These are phyloP conservation scores for Geotrichum reessii DNA, from an alignment of 1,139 yeast species.

Conservation along the genomic window DNA sequence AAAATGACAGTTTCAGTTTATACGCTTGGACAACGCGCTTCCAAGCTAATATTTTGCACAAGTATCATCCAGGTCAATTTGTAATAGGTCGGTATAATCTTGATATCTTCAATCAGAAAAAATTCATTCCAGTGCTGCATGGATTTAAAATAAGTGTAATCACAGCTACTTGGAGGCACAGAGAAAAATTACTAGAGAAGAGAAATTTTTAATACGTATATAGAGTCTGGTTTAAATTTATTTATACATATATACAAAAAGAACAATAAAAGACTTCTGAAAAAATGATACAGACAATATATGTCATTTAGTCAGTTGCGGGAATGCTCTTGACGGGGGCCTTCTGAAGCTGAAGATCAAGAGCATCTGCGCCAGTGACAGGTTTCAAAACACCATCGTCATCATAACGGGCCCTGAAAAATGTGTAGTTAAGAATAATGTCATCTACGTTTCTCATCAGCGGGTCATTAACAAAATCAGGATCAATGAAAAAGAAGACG, in stretches of 20 bases:
- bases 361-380: conserved; percentile 10
- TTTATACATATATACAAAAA: not conserved
- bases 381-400: conserved; percentile 22
- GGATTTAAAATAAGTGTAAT: too few species aligned
- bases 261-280: not conserved
- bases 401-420: conserved; percentile 48
- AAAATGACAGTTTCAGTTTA: too few species aligned
- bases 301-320: not conserved
- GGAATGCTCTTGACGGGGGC: conserved; percentile 4
- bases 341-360: not conserved
- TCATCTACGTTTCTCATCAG: conserved; percentile 87
- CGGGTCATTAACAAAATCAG: conserved; percentile 94
- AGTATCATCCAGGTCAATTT: too few species aligned
- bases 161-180: too few species aligned
- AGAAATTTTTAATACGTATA: too few species aligned
- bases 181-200: too few species aligned
- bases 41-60: too few species aligned
- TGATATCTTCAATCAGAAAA: too few species aligned
- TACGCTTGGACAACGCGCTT: too few species aligned
- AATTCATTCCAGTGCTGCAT: too few species aligned
- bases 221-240: too few species aligned
- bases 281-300: not conserved
- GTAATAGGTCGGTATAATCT: too few species aligned
- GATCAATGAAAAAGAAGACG: conserved; percentile 94
- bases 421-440: conserved; percentile 84